Conservation (phyloP, 805 yeast genomes). For the Komagataella populi region DNA sequence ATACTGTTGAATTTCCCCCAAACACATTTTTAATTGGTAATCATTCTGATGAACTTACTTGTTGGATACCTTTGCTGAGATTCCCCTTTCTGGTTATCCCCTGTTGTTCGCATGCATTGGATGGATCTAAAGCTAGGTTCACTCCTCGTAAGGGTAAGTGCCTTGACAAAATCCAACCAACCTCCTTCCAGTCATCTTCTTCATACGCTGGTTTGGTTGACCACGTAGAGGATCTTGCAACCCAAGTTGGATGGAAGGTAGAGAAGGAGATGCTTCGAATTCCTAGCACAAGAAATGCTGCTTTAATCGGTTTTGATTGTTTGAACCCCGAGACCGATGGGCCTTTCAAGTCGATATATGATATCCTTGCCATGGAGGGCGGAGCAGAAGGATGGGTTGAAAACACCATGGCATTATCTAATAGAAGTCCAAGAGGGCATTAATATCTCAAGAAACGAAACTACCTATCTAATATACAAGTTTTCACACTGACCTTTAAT, state of each 20-base stretch:
- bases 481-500: constrained; percentile 22
- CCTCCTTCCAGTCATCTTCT: constrained; percentile 29
- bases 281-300: constrained; percentile 90
- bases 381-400: constrained; percentile 90
- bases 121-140: constrained; percentile 64
- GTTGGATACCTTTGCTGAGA: constrained; percentile 87
- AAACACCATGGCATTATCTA: constrained; percentile 58
- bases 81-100: constrained; percentile 88
- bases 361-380: constrained; percentile 62
- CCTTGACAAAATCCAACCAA: constrained; percentile 6
- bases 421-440: constrained; percentile 62
- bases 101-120: constrained; percentile 82
- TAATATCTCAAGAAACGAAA: constrained; percentile 33
- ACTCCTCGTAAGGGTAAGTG: constrained; percentile 11
- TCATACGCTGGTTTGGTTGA: constrained; percentile 80
- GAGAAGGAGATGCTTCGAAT: constrained; percentile 82
- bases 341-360: constrained; percentile 29
- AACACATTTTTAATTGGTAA: constrained; percentile 83
- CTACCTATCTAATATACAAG: constrained; percentile 8
- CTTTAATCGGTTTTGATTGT: constrained; percentile 54
- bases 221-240: constrained; percentile 62
- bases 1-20: constrained; percentile 51
- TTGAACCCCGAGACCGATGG: constrained; percentile 15
- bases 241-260: constrained; percentile 67
- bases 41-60: constrained; percentile 89